Conservation (phyloP, 805 yeast species). For the Ogataea philodendri region DNA sequence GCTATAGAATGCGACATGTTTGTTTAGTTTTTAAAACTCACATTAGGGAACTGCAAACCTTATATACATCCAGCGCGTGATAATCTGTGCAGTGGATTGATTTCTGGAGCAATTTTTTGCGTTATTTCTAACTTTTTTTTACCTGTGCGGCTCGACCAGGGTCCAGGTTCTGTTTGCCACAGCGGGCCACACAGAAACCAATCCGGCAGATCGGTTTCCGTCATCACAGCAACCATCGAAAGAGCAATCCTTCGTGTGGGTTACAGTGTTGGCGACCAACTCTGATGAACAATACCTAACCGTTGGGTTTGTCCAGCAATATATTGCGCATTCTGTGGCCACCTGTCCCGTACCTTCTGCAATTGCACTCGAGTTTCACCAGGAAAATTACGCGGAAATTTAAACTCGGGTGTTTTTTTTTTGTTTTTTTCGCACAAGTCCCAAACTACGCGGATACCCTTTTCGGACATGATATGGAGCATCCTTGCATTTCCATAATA, state of each 20-base stretch:
- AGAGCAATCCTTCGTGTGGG: no score
- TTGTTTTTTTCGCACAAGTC: neutral
- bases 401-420: neutral
- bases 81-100: neutral
- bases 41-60: neutral
- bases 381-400: conserved; percentile 11
- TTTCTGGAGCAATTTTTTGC: conserved; percentile 6
- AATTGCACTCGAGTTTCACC: no score
- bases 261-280: no score
- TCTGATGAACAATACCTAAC: no score
- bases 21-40: neutral
- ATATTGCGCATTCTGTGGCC: no score
- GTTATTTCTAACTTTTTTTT: conserved; percentile 11
- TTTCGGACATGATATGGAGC: no score
- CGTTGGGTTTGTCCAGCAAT: no score
- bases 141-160: conserved; percentile 10
- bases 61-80: conserved; percentile 10
- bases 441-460: conserved; percentile 9
- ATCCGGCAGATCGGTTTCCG: conserved; percentile 16
- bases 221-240: no score
- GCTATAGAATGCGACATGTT: conserved; percentile 19
- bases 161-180: conserved; percentile 12
- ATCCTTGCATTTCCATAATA: no score
- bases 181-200: conserved; percentile 5
- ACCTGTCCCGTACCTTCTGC: no score